Conservation (phyloP, 306 rosid species). For the Coriaria nepalensis region DNA sequence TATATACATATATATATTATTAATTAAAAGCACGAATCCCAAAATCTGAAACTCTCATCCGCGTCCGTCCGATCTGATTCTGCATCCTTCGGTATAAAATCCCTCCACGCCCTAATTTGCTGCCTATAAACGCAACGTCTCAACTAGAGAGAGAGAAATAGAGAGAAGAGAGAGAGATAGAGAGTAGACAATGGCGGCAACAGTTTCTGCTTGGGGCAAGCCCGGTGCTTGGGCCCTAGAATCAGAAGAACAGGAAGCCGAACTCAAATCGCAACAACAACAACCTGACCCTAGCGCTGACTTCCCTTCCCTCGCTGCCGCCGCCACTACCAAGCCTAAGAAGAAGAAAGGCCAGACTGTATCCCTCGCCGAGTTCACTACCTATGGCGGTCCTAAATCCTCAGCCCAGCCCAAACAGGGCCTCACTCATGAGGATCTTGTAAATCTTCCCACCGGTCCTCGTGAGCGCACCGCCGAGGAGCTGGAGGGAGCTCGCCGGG, state of each 20-base stretch:
- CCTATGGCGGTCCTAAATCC: constrained; percentile 32
- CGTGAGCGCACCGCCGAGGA: constrained; percentile 88
- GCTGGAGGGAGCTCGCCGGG: constrained; percentile 24
- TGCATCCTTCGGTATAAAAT: too few species aligned
- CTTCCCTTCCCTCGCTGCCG: constrained; percentile 76
- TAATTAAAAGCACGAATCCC: too few species aligned
- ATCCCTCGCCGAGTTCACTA: constrained; percentile 46
- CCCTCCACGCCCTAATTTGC: too few species aligned
- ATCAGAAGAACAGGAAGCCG: constrained; percentile 59
- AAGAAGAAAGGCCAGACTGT: constrained; percentile 71
- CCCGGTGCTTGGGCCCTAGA: constrained; percentile 98
- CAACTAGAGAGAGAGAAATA: too few species aligned
- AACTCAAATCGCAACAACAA: constrained; percentile 20
- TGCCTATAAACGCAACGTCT: too few species aligned
- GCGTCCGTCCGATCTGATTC: too few species aligned
- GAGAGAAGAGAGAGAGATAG: neutral
- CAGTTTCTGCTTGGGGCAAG: constrained; percentile 73
- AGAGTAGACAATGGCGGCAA: constrained; percentile 62
- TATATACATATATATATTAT: too few species aligned
- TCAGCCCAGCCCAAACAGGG: constrained; percentile 6
- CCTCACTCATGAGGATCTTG: constrained; percentile 31
- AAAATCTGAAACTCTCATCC: too few species aligned
- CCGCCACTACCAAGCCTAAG: constrained; percentile 62
- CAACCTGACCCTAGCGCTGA: constrained; percentile 25
- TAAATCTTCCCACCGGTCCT: constrained; percentile 68